Evolutionary conservation across 345 rosid species (phyloP), one percentile per base, ranked within the genome.

Genomic region (Cardiospermum halicacabum): DNA sequence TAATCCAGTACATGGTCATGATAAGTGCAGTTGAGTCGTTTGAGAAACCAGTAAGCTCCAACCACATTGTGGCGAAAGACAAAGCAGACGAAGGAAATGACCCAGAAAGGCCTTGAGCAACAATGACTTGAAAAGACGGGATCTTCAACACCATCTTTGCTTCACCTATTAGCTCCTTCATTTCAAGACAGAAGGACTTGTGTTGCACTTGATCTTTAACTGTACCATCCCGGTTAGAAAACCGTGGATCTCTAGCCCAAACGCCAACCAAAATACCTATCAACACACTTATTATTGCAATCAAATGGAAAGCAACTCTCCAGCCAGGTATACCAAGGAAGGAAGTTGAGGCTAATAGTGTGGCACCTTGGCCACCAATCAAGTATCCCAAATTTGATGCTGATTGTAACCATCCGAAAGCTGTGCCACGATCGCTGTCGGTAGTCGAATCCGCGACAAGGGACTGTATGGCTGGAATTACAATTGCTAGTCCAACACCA

Each of bases 381-480:
- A 86, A 83, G 51, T 91, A 77, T 60, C 94, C 94, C 1, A 86
- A 1, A 69, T 74, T 83, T 60, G 79, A 80, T 0, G 90, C 82
- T 2, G 89, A 70, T 48, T 84, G 85, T 28, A 89, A 74, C 94
- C 96, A 91, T 61, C 97, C 94, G 34, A 91, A 89, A 0, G 97
- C 89, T 68, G 54, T 53, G 1, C 97, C 97, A 0, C 90, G 88
- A 72, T 86, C 86, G 79, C 75, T 72, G 3, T 91, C 96, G 30
- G 88, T 80, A 0, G 97, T 89, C 37, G 91, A 85, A 69, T 91
- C 96, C 21, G 91, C 97, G 0, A 86, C 84, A 42, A 85, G 78
- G 11, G 91, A 87, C 61, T 76, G 78, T 43, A 85, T 81, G 34
- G 91, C 85, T 0, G 91, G 91, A 53, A 71, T 67, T 31, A 81